Evolutionary conservation across 1,139 yeast species (phyloP), one percentile per base, ranked within the genome.

Genomic region (Candida sojae): DNA sequence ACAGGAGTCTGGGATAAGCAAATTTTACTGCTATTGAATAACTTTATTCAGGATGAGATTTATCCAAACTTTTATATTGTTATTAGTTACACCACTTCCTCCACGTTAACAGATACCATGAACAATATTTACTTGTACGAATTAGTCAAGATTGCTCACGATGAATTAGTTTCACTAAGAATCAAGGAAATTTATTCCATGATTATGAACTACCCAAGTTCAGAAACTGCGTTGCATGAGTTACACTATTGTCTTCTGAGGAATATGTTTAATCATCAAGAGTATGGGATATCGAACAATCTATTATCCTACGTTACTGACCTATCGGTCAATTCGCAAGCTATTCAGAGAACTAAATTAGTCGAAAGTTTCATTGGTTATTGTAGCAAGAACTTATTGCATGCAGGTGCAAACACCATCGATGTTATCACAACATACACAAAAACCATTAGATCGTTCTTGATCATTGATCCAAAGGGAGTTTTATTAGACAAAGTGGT

Each of bases 381-480:
- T 2, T 84, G 92, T 51, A 67, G 77, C 21, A 62, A 61, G 30
- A 67, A 79, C 40, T 66, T 91, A 9, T 69, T 92, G 17, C 95
- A 90, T 59, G 88, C 96, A 1, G 96, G 97, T 9, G 81, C 88
- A 0, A 84, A 88, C 55, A 93, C 98, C 0, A 76, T 80, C 2
- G 91, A 86, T 49, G 85, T 91, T 3, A 79, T 93, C 26, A 67
- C 82, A 1, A 80, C 80, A 42, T 92, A 89, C 60, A 83, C 88
- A 3, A 79, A 84, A 26, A 83, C 95, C 0, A 86, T 92, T 43
- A 78, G 82, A 54, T 77, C 92, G 0, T 89, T 93, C 53, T 65
- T 87, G 29, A 69, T 86, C 0, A 72, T 93, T n/a, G 98, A 93
- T 58, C 96, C 96, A 1, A 78, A 88, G 39, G 97, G 97, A 0